Base-by-base conservation (phyloP, 306 rosid species). In the Pyrus communis region DNA sequence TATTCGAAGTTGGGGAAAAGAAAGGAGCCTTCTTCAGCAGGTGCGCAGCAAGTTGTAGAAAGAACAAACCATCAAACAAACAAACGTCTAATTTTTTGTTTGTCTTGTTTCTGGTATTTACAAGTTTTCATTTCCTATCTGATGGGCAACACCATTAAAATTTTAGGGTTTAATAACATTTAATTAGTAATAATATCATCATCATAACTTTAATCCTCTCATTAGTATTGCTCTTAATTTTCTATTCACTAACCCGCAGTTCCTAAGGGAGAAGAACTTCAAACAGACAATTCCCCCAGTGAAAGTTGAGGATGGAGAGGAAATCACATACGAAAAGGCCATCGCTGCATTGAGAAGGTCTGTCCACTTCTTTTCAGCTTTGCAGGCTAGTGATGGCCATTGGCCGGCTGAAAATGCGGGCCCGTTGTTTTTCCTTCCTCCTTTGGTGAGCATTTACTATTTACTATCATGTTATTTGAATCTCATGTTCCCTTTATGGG, bases 331-430 rank as follows among this genome's bases (percentile, higher is more conserved):
- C 1, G 84, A 87, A 5, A 90, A 84, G 12, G 81, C 82, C 0
- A 81, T 82, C 1, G 18, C 21, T 0, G 23, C 89, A 3, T 0
- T 92, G 45, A 87, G 55, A 72, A 88, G 92, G 65, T 85, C 81
- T 0, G 86, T 84, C 7, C 78, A 73, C 63, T 87, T 83, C 76
- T 23, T 78, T 11, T 80, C 93, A 1, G 88, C 91, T 8, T 65
- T 90, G 80, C 96, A 92, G 35, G 85, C 92, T 4, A 80, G 62
- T 33, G 86, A 90, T 83, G 97, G 97, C 55, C 97, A 92, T 67
- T 92, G 97, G 97, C 97, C 96, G 19, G 89, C 96, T 10, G 88
- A 90, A 75, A 86, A 85, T 79, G 85, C 91, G 0, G 92, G 97
- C 7, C 91, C 93, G 21, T 67, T 92, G 70, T 92, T 87, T 75